Base-by-base conservation (phyloP, 2,329 filamentous ascomycete genomes). In the Leptographium wingfieldii region DNA sequence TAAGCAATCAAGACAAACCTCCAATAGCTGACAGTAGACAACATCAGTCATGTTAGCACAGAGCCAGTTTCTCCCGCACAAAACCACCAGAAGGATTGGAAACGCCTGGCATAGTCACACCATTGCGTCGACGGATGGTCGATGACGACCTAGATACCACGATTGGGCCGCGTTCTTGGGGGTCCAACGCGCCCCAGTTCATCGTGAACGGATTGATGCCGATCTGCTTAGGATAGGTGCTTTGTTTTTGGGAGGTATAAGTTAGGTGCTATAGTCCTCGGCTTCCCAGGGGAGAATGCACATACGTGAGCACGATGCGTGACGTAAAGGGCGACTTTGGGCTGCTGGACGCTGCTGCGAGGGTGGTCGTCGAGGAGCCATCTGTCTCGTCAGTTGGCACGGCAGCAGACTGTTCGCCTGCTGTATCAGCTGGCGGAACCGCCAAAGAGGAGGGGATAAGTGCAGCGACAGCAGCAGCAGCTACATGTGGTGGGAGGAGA, bases 181-280 rank as follows among this genome's bases (percentile, higher is more conserved):
- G 84, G 70, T 95, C 88, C 59, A 81, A 74, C 59, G 90, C 83
- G 57, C 92, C 92, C 92, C 92, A 97, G 66, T 88, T 80, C 79
- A 97, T 84, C 27, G 85, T 83, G 57, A 96, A 76, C n/a, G 92
- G 92, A 65, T 95, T 89, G 72, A 97, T 92, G 63, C 92, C 92
- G 65, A 89, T 90, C 74, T 96, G 92, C 67, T 90, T 91, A 33
- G 92, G 92, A 73, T 97, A 96, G 6, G 92, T 96, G 57, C 81
- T 83, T 19, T 12, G 7, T 31, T 11, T 22, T 9, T 22, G 19
- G 56, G 25, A n/a, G 38, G 14, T 14, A 60, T 19, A 19, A 40
- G 12, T 33, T 11, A 31, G 29, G 33, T 46, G 48, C 9, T 22
- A 31, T 35, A 5, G 40, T 9, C 33, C 5, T 29, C 16, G 7